Percentiles rank a stretch among this genome's conserved stretches.
These are phyloP conservation scores for Cryptococcus sp. DNA, from an alignment of 1,284 basidiomycete species.

Conservation along the genomic window DNA sequence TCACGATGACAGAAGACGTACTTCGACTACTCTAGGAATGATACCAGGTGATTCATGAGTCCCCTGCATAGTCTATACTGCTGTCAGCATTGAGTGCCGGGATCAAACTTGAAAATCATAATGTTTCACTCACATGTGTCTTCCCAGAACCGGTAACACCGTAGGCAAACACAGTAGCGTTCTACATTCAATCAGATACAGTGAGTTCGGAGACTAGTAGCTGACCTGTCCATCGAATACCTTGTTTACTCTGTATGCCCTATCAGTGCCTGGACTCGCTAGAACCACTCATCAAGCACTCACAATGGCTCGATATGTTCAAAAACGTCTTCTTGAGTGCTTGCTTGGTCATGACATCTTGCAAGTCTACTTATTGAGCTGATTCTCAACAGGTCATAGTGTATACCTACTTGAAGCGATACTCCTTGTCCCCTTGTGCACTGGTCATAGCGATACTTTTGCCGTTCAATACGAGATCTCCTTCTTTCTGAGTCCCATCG, in stretches of 20 bases:
- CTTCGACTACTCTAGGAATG: constrained; percentile 69
- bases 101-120: too few relatives aligned
- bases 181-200: constrained; percentile 10
- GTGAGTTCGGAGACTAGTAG: not conserved
- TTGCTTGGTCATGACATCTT: constrained; percentile 15
- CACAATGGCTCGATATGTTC: constrained; percentile 21
- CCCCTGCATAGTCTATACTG: constrained; percentile 70
- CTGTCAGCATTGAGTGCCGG: constrained; percentile 1
- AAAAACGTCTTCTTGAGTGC: constrained; percentile 26
- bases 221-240: constrained; percentile 24
- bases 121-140: constrained; percentile 25
- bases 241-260: constrained; percentile 13
- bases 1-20: constrained; percentile 21
- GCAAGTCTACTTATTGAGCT: too few relatives aligned
- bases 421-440: constrained; percentile 7
- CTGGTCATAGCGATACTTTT: constrained; percentile 12
- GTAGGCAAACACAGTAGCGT: constrained; percentile 31
- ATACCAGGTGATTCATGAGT: constrained; percentile 63
- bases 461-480: constrained; percentile 7
- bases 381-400: too few relatives aligned
- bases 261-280: not conserved
- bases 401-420: not conserved
- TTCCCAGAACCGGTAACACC: constrained; percentile 40
- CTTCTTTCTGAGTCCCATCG: constrained; percentile 5
- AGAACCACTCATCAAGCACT: constrained; percentile 5